These are phyloP conservation scores for Aspergillus brunneoviolaceus DNA, from an alignment of 2,329 filamentous ascomycete species.

Conservation along the genomic window DNA sequence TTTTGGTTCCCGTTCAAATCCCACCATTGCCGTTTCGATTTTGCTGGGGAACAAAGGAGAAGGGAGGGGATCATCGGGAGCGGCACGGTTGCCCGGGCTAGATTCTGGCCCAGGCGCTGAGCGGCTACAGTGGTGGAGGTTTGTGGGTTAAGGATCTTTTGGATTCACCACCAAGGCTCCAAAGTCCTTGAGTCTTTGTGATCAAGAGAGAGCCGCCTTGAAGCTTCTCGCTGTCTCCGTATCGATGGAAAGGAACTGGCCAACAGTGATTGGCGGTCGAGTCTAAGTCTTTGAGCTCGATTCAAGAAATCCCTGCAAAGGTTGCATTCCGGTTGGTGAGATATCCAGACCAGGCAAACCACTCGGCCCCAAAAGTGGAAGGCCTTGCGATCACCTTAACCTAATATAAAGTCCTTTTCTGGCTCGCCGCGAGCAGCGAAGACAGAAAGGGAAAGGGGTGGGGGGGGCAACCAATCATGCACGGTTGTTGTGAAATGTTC, in stretches of 20 bases:
- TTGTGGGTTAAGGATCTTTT: neutral
- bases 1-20: neutral
- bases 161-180: neutral
- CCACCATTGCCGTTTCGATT: neutral
- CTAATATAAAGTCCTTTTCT: too few relatives aligned
- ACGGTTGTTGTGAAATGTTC: neutral
- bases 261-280: too few relatives aligned
- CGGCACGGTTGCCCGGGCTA: constrained; percentile 2
- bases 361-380: neutral
- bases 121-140: neutral
- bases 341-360: neutral
- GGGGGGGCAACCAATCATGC: too few relatives aligned
- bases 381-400: neutral
- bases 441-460: too few relatives aligned
- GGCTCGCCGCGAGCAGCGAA: too few relatives aligned
- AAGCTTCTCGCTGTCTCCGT: too few relatives aligned
- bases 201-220: too few relatives aligned
- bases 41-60: neutral
- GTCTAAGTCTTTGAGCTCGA: neutral
- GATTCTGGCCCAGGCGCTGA: constrained; percentile 5
- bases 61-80: neutral
- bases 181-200: neutral
- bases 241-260: too few relatives aligned
- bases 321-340: neutral
- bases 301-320: neutral